phyloP scores from a whole-genome alignment of 2,329 filamentous ascomycete species.

The Neofusicoccum umdonicola region DNA sequence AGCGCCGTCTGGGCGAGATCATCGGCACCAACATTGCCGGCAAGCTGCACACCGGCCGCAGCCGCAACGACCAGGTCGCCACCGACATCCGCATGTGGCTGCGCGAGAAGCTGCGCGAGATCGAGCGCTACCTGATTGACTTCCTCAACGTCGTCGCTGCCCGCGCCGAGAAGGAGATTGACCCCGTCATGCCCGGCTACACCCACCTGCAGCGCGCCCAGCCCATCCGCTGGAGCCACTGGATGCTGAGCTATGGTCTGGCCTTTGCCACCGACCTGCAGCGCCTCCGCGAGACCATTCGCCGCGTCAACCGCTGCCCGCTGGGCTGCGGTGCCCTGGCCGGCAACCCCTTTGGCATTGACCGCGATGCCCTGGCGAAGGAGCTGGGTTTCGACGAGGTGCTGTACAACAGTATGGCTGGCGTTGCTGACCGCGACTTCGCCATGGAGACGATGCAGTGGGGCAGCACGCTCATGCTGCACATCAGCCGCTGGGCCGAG shows the following conservation, averaged over 20 bases:
- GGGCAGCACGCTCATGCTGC: constrained; percentile 73
- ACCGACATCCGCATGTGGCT: constrained; percentile 91
- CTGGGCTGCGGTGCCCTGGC: constrained; percentile 75
- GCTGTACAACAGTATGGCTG: constrained; percentile 74
- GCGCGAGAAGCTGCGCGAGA: constrained; percentile 66
- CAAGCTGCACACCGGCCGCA: constrained; percentile 85
- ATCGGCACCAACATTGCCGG: constrained; percentile 82
- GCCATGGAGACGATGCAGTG: constrained; percentile 79
- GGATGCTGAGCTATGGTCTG: constrained; percentile 72
- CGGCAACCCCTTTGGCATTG: constrained; percentile 79
- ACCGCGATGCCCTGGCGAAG: constrained; percentile 72
- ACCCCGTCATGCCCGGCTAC: constrained; percentile 81
- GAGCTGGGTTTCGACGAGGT: constrained; percentile 78
- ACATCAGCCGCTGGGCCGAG: constrained; percentile 78
- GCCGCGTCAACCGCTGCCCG: constrained; percentile 69
- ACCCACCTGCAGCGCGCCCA: constrained; percentile 82
- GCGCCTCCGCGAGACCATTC: constrained; percentile 69
- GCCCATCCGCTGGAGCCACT: constrained; percentile 79
- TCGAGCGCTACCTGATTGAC: constrained; percentile 67
- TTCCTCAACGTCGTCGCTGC: constrained; percentile 67
- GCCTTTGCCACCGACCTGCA: constrained; percentile 73
- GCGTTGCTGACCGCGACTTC: constrained; percentile 77
- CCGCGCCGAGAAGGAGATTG: constrained; percentile 72
- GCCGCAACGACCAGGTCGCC: constrained; percentile 85
- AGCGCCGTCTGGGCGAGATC: constrained; percentile 65